These are phyloP conservation scores for Paramecium pentaurelia DNA, from an alignment of 73 alveolate species.

Conservation along the genomic window DNA sequence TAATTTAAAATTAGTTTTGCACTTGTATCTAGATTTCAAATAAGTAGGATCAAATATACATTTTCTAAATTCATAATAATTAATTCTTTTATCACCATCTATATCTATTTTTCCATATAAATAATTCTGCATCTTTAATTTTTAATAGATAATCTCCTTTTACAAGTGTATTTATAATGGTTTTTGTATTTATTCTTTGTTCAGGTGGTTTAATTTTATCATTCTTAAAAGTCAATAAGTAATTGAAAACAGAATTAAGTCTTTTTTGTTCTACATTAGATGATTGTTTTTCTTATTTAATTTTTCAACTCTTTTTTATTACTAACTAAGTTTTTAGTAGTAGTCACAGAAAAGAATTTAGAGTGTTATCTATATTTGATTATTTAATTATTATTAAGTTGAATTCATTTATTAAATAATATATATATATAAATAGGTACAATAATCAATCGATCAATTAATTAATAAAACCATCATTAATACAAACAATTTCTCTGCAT, in stretches of 20 bases:
- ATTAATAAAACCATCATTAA: conserved; percentile 56
- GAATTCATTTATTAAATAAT: not conserved
- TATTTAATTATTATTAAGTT: not conserved
- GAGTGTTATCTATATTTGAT: not conserved
- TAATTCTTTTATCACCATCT: conserved; percentile 85
- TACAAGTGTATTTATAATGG: not conserved
- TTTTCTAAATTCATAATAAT: conserved; percentile 86
- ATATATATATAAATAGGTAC: not conserved
- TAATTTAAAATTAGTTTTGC: not conserved
- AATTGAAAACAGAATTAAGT: not conserved
- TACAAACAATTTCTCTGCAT: conserved; percentile 12
- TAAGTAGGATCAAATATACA: conserved; percentile 90
- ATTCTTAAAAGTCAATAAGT: not conserved
- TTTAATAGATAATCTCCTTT: not conserved
- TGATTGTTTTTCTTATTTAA: not conserved
- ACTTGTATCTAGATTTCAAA: conserved; percentile 76
- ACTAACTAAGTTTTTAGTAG: conserved; percentile 20
- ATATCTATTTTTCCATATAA: conserved; percentile 91
- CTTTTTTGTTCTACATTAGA: conserved; percentile 22
- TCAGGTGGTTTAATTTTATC: not conserved
- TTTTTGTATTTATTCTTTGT: not conserved
- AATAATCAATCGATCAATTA: not conserved
- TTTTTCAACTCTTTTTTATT: not conserved
- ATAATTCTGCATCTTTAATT: conserved; percentile 32
- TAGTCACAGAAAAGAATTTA: not conserved